A percentile compares a stretch with the other conserved stretches of the same genome.
Evolutionary conservation across 371 early-diverging fungal genomes (phyloP).

Genomic region (Cladochytrium tenue): DNA sequence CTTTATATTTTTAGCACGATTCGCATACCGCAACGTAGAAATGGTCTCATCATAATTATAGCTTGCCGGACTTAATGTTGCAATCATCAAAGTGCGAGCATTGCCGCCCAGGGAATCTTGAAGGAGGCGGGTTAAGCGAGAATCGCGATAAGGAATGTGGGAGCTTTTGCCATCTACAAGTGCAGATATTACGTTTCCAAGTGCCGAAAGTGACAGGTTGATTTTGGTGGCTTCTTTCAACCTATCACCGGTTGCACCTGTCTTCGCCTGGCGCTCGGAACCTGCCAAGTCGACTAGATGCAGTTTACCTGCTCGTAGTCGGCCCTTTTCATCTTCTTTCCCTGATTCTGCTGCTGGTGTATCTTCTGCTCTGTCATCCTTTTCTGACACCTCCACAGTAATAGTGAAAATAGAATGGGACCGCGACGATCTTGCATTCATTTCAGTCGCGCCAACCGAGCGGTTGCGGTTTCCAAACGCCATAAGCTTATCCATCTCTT

Average conservation of each 20-base stretch:
- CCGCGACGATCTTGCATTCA: slow-evolving; percentile 66
- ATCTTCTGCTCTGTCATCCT: slow-evolving; percentile 11
- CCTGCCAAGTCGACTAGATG: slow-evolving; percentile 96
- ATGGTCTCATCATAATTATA: slow-evolving; percentile 80
- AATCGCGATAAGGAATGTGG: slow-evolving; percentile 89
- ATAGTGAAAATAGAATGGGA: slow-evolving; percentile 70
- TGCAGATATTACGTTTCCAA: slow-evolving; percentile 93
- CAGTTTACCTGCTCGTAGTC: slow-evolving; percentile 57
- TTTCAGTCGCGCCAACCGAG: slow-evolving; percentile 63
- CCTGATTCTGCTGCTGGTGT: slow-evolving; percentile 2
- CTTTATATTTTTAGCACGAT: slow-evolving; percentile 84
- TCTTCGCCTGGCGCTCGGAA: slow-evolving; percentile 83
- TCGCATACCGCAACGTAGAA: slow-evolving; percentile 84
- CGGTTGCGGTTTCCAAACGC: slow-evolving; percentile 58
- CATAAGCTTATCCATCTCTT: slow-evolving; percentile 60
- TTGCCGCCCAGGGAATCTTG: slow-evolving; percentile 68
- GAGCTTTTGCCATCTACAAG: slow-evolving; percentile 78
- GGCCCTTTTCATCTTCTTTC: background rate
- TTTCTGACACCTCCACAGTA: slow-evolving; percentile 54
- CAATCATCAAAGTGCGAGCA: slow-evolving; percentile 80
- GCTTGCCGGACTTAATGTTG: slow-evolving; percentile 75
- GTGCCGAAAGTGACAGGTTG: slow-evolving; percentile 89
- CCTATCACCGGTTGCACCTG: slow-evolving; percentile 78
- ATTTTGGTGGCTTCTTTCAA: slow-evolving; percentile 92
- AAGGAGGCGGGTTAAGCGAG: slow-evolving; percentile 79